A percentile compares a stretch with the other conserved stretches of the same genome.
These are phyloP conservation scores for Postia placenta DNA, from an alignment of 768 basidiomycete species.

Conservation along the genomic window DNA sequence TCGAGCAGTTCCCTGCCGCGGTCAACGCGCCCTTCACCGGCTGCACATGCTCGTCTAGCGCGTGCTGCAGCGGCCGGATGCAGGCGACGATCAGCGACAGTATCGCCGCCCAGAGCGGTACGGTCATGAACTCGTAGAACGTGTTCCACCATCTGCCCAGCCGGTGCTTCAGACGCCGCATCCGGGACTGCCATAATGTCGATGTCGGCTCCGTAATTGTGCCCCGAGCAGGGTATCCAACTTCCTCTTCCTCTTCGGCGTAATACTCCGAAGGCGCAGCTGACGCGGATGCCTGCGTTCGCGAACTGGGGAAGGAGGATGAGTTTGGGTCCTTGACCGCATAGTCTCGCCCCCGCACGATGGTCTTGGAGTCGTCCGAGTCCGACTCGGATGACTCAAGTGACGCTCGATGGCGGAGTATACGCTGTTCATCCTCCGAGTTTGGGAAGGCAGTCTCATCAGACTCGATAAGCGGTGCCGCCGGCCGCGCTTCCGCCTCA, in stretches of 20 bases:
- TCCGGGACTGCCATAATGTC: constrained; percentile 18
- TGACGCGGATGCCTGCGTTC: constrained; percentile 14
- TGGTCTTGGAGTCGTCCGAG: constrained; percentile 9
- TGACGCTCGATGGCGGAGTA: constrained; percentile 12
- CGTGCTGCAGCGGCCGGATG: constrained; percentile 66
- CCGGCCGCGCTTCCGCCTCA: constrained; percentile 22
- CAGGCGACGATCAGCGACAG: constrained; percentile 73
- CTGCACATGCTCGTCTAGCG: constrained; percentile 55
- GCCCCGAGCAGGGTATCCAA: constrained; percentile 11
- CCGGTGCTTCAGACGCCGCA: constrained; percentile 22
- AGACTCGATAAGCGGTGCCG: constrained; percentile 31
- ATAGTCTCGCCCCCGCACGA: constrained; percentile 3
- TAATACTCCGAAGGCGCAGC: constrained; percentile 9
- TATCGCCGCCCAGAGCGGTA: constrained; percentile 78
- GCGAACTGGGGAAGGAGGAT: constrained; percentile 63
- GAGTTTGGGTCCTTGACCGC: constrained; percentile 33
- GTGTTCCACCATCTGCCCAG: constrained; percentile 28
- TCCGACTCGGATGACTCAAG: constrained; percentile 4
- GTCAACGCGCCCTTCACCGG: constrained; percentile 65
- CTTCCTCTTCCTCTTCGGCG: constrained; percentile 16
- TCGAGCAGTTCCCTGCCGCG: constrained; percentile 67
- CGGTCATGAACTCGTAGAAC: constrained; percentile 78
- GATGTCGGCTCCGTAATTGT: constrained; percentile 15
- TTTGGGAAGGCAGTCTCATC: constrained; percentile 22
- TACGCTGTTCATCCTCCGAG: constrained; percentile 15